Evolutionary conservation across 768 basidiomycete genomes (phyloP), one percentile per base, ranked within the genome.

Genomic region (Pholiota microspora): DNA sequence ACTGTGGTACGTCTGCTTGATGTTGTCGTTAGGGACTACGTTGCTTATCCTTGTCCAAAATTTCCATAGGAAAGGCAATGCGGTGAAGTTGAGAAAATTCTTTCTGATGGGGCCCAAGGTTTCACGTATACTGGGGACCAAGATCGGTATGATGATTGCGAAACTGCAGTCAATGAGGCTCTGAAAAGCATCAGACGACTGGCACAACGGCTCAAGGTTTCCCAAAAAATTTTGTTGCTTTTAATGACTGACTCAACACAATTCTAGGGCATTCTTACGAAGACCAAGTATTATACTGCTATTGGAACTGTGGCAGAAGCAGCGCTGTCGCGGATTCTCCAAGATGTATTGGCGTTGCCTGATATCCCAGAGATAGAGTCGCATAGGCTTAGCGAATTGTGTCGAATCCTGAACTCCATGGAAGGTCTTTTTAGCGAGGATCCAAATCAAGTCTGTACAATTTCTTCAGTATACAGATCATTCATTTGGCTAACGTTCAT

Each of bases 331-430:
- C 77, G 83, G 16, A 79, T 96, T 18, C 75, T 93, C 12, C 77
- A 77, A 32, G 87, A 92, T 62, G 77, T 97, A 16, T 73, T 95
- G 31, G 82, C 82, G 0, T 73, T 97, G 42, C 77, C 81, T 4
- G 95, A 98, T 68, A 97, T 98, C 57, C 85, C 94, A 0, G 93
- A 90, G 61, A 74, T 85, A 7, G 95, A 97, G 62, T 95, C 93
- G 1, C 86, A 89, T 60, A 78, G 84, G 47, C 71, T 97, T 42
- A 86, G 86, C 62, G 92, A 94, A 65, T 77, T 96, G 1, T 92
- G 92, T 68, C 79, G 83, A 46, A 85, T 92, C 27, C 67, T 97
- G 49, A 82, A 85, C 53, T 81, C 88, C 3, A 68, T 96, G 44
- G 94, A 97, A 64, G 88, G 84, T 2, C 67, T 94, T 21, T 97